Percentiles rank a stretch among this genome's conserved stretches.
Conservation (phyloP, 345 rosid species). For the Camelina sativa region DNA sequence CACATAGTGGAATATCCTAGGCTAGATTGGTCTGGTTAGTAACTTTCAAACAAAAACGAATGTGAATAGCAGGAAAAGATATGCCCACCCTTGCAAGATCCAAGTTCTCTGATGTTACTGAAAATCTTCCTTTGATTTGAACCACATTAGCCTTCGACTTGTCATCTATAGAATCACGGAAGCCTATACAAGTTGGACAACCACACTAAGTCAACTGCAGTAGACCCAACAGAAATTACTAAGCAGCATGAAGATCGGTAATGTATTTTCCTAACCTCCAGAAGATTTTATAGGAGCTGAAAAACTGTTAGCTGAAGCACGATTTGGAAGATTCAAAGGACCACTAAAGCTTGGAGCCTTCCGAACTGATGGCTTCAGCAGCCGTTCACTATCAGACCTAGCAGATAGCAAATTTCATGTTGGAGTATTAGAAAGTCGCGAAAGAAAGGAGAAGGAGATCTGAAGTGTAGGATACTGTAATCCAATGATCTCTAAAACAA, state of each 20-base stretch:
- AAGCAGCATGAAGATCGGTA: neutral
- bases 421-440: constrained; percentile 5
- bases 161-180: constrained; percentile 88
- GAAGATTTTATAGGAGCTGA: constrained; percentile 99
- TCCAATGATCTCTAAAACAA: constrained; percentile 22
- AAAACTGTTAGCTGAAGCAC: constrained; percentile 97
- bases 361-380: constrained; percentile 54
- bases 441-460: constrained; percentile 24
- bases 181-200: constrained; percentile 56
- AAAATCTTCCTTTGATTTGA: constrained; percentile 97
- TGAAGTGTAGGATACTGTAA: constrained; percentile 13
- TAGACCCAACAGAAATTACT: constrained; percentile 11
- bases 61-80: constrained; percentile 32
- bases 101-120: constrained; percentile 96
- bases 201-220: neutral
- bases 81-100: constrained; percentile 83
- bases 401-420: constrained; percentile 30
- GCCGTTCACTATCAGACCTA: constrained; percentile 76
- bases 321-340: constrained; percentile 90
- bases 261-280: constrained; percentile 59
- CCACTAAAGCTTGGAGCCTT: constrained; percentile 96
- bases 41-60: constrained; percentile 31
- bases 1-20: constrained; percentile 65
- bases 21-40: constrained; percentile 30
- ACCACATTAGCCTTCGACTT: constrained; percentile 87